phyloP scores from a whole-genome alignment of 2,329 filamentous ascomycete genomes.

The Pestalotiopsis sp. region DNA sequence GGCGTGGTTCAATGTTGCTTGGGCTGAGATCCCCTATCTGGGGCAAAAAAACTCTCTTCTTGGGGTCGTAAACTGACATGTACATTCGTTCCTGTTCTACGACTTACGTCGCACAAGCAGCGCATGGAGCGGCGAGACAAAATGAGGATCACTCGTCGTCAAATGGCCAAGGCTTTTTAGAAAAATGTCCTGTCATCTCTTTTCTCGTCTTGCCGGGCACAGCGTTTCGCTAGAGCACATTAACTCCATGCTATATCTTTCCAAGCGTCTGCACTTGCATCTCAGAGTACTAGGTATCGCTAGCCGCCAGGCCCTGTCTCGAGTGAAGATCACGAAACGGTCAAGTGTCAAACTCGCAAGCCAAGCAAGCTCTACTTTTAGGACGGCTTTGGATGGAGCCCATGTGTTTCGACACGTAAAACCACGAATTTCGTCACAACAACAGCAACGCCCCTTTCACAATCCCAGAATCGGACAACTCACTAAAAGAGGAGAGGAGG shows the following conservation, averaged over 20 bases:
- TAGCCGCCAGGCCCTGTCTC: slow-evolving; percentile 15
- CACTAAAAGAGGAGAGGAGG: neutral
- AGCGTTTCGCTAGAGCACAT: neutral
- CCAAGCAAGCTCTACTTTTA: neutral
- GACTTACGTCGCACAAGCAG: neutral
- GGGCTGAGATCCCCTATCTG: neutral
- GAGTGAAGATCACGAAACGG: slow-evolving; percentile 11
- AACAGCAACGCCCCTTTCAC: neutral
- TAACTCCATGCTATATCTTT: neutral
- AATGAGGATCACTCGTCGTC: neutral
- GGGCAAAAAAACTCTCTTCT: neutral
- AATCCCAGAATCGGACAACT: neutral
- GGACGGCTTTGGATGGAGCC: neutral
- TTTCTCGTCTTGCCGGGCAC: neutral
- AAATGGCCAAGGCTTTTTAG: neutral
- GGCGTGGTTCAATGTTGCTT: neutral
- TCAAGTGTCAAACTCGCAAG: neutral
- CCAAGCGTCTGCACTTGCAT: neutral
- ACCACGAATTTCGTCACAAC: neutral
- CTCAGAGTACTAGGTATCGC: slow-evolving; percentile 5
- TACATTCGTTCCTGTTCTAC: neutral
- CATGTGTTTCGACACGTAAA: neutral
- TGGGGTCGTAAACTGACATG: neutral
- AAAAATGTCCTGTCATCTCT: neutral
- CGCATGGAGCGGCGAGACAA: neutral